Evolutionary conservation across 169 alveolate genomes (phyloP).

Genomic region (Haemoproteus tartakovskyi): DNA sequence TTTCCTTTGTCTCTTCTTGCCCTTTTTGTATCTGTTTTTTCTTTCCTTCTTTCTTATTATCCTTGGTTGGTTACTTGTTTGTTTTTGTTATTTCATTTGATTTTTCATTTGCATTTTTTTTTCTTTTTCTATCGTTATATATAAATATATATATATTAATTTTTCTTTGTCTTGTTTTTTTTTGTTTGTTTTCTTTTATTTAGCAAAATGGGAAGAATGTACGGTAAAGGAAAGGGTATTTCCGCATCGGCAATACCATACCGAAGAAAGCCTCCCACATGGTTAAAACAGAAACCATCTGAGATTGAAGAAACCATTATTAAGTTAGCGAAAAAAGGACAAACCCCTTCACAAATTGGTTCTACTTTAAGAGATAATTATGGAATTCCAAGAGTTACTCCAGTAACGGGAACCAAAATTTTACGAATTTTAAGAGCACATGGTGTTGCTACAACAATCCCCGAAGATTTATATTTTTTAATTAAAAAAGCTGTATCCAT

Average conservation of each 20-base stretch:
- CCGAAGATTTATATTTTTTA: slow-evolving; percentile 97
- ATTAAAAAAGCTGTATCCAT: slow-evolving; percentile 98
- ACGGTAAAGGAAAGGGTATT: slow-evolving; percentile 90
- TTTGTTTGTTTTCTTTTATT: slow-evolving; percentile 1
- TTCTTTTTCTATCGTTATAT: too few relatives aligned
- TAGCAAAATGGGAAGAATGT: slow-evolving; percentile 89
- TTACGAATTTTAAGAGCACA: slow-evolving; percentile 94
- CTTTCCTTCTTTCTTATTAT: too few relatives aligned
- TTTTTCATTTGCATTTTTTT: too few relatives aligned
- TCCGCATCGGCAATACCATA: slow-evolving; percentile 95
- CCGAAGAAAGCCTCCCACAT: slow-evolving; percentile 95
- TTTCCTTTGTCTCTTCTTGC: too few relatives aligned
- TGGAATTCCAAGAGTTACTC: slow-evolving; percentile 96
- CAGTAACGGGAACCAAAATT: slow-evolving; percentile 95
- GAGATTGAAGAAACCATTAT: slow-evolving; percentile 92
- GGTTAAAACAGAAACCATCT: slow-evolving; percentile 93
- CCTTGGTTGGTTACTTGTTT: too few relatives aligned
- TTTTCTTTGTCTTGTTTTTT: not conserved
- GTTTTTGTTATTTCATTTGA: too few relatives aligned
- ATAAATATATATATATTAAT: not conserved
- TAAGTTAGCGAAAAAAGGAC: slow-evolving; percentile 97
- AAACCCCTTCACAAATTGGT: slow-evolving; percentile 98
- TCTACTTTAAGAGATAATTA: slow-evolving; percentile 96
- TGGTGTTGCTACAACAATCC: slow-evolving; percentile 97
- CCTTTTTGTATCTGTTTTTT: too few relatives aligned